Evolutionary conservation across 352 stramenopile genomes (phyloP), one percentile per base, ranked within the genome.

Genomic region (Globisporangium carolinianum): DNA sequence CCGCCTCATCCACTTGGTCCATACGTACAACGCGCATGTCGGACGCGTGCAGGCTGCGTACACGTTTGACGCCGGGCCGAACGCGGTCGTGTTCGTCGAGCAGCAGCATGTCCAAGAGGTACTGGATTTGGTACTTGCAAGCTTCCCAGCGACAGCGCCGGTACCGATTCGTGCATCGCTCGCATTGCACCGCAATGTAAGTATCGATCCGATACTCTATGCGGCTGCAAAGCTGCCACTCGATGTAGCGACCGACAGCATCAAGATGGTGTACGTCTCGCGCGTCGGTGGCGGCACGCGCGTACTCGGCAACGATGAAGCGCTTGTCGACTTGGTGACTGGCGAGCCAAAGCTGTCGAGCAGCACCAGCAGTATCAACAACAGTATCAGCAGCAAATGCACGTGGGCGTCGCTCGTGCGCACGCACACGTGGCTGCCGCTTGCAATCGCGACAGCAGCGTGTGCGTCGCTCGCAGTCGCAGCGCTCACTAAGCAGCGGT

Each of bases 21-120:
- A 99, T 75, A 78, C 71, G 50, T 98, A 98, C 74, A 99, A 99
- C 75, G 68, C 79, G 32, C 66, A 76, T 10, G 61, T 66, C 24
- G 71, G 76, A 11, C 45, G 62, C 6, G 66, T 98, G 50, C 76
- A 89, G 35, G 93, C 88, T 46, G 96, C 96, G 15, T 99, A 99
- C 79, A 99, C 97, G 9, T 99, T 99, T 72, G 97, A 99, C 80
- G 97, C 97, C 24, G 97, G 97, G 55, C 96, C 97, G 41, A 99
- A 99, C 76, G 96, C 97, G 17, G 96, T 99, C n/a, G 67, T 97
- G 38, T 97, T 95, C 65, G 57, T 86, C n/a, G 73, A 94, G 58
- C 66, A 86, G 47, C 56, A 86, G 53, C 61, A 95, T 57, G 73
- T 89, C 32, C 57, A 78, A 46, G 74, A 87, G 42, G 54, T 95